Conservation (phyloP, 208 protist species). For the Wallacemonas collosoma region DNA sequence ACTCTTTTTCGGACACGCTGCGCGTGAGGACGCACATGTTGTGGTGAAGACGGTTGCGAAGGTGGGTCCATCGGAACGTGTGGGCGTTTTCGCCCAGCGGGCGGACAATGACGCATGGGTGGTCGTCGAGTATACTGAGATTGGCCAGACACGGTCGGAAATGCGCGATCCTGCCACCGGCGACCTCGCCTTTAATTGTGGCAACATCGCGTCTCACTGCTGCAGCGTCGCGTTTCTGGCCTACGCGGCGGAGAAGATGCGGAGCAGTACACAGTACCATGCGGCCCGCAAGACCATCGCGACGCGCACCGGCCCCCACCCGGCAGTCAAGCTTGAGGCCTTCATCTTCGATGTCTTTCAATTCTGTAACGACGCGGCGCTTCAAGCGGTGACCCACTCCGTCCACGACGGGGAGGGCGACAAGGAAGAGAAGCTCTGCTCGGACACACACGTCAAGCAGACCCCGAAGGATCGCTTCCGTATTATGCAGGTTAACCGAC, state of each 20-base stretch:
- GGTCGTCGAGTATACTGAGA: slow-evolving; percentile 99
- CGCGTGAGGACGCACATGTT: slow-evolving; percentile 59
- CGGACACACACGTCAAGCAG: no score
- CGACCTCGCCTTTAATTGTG: slow-evolving; percentile 91
- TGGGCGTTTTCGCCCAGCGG: slow-evolving; percentile 95
- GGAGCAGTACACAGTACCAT: slow-evolving; percentile 83
- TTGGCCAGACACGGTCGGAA: slow-evolving; percentile 74
- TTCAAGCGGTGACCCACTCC: neutral
- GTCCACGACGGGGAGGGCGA: slow-evolving; percentile 8
- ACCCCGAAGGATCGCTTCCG: slow-evolving; percentile 36
- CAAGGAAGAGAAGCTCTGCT: no score
- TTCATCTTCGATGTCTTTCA: slow-evolving; percentile 98
- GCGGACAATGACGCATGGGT: slow-evolving; percentile 63
- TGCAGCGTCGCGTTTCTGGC: slow-evolving; percentile 86
- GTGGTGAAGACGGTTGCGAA: slow-evolving; percentile 95
- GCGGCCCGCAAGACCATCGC: slow-evolving; percentile 96
- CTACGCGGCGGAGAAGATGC: slow-evolving; percentile 52
- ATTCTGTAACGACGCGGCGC: slow-evolving; percentile 46
- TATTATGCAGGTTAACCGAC: slow-evolving; percentile 88
- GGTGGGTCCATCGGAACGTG: slow-evolving; percentile 73
- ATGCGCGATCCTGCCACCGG: slow-evolving; percentile 60
- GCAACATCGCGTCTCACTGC: slow-evolving; percentile 97
- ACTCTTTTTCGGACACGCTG: slow-evolving; percentile 93
- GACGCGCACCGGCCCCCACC: slow-evolving; percentile 44
- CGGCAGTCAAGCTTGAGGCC: slow-evolving; percentile 96